These are phyloP conservation scores for Penicillium hordei DNA, from an alignment of 2,329 filamentous ascomycete species.

Conservation along the genomic window DNA sequence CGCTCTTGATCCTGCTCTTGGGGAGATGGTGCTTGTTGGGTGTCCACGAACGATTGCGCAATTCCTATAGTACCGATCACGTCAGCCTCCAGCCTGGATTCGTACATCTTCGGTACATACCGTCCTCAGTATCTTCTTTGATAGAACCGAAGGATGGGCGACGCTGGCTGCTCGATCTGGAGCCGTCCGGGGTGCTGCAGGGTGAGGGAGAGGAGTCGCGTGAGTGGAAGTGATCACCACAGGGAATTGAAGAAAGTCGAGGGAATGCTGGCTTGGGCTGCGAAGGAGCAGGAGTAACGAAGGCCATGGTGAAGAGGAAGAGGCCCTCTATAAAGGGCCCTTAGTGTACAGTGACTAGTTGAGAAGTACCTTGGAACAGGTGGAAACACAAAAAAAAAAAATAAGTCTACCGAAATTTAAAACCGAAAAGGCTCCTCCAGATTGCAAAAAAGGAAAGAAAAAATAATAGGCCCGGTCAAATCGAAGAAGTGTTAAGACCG, in stretches of 20 bases:
- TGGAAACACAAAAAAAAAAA: slow-evolving; percentile 16
- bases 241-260: slow-evolving; percentile 22
- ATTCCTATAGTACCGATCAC: slow-evolving; percentile 32
- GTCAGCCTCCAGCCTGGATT: slow-evolving; percentile 8
- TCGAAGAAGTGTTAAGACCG: slow-evolving; percentile 14
- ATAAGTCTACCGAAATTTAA: slow-evolving; percentile 16
- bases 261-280: slow-evolving; percentile 28
- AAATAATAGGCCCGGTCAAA: slow-evolving; percentile 22
- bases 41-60: slow-evolving; percentile 47
- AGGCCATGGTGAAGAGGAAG: slow-evolving; percentile 31
- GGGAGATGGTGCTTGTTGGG: slow-evolving; percentile 32
- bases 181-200: slow-evolving; percentile 38
- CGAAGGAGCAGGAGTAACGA: slow-evolving; percentile 22
- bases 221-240: slow-evolving; percentile 28
- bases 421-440: slow-evolving; percentile 32
- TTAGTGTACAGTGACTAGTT: slow-evolving; percentile 11
- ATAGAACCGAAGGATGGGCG: slow-evolving; percentile 46
- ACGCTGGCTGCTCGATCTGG: slow-evolving; percentile 41
- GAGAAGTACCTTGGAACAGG: slow-evolving; percentile 10
- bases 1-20: slow-evolving; percentile 18
- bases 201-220: slow-evolving; percentile 36
- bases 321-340: slow-evolving; percentile 30
- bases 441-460: slow-evolving; percentile 25
- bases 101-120: slow-evolving; percentile 29
- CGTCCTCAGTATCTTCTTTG: slow-evolving; percentile 43